Base-by-base conservation (phyloP, 2,329 filamentous ascomycete genomes). In the Cladosporium sp. region DNA sequence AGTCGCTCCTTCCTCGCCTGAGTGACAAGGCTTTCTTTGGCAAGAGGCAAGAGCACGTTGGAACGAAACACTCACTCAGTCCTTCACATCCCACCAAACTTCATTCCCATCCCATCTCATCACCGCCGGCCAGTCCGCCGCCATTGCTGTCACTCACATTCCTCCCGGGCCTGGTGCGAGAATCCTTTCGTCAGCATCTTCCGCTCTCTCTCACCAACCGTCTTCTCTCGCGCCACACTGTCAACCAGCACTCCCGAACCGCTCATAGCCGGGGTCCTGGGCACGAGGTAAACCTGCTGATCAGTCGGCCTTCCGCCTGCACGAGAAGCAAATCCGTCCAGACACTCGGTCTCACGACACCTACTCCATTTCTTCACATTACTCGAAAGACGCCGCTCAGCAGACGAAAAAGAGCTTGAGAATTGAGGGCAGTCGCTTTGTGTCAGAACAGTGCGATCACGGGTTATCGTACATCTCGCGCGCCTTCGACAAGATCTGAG, bases 1-100 rank as follows among this genome's bases (percentile, higher is more conserved):
- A 54, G 51, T 54, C 51, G 51, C 28, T 54, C 51, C 51, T 54
- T 54, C 51, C 51, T 54, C 15, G 26, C 11, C 30, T 30, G 51
- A 44, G 14, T 44, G 38, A 10, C 38, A 15, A n/a, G 6, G 26
- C 15, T 3, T 32, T 32, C 51, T 32, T 32, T 32, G 51, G 28
- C 14, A 14, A 4, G 18, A 54, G 51, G 51, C 51, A 32, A 34
- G 51, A 54, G 28, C 51, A 32, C 28, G 24, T 32, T 18, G 51
- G 51, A 32, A 52, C 12, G 49, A 26, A 32, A 54, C 28, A 30
- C 51, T 54, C 51, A 28, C 51, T 54, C 51, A 11, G 18, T 32
- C 51, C 15, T 54, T n/a, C 7, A 18, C 28, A 15, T n/a, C 14
- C 24, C 7, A 32, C 32, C 51, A 28, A 28, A 54, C 28, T 21